Percentiles rank a stretch among this genome's conserved stretches.
Conservation (phyloP, 208 protist species). For the Trypanosoma scelopori region DNA sequence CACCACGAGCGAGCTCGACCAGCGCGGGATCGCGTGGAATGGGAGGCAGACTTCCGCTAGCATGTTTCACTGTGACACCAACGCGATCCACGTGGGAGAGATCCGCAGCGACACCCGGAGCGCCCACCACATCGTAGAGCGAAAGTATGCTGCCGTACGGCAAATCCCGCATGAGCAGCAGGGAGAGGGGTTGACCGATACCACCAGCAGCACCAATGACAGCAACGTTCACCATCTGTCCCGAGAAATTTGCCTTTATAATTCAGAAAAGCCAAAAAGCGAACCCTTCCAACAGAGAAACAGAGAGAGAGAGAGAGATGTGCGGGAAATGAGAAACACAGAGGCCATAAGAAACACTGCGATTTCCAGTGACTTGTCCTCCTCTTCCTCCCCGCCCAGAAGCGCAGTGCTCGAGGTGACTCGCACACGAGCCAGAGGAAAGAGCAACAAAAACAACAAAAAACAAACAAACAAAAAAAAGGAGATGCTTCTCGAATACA, state of each 20-base stretch:
- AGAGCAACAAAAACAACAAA: too few relatives aligned
- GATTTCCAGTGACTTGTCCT: not conserved
- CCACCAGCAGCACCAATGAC: constrained; percentile 88
- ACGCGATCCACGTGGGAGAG: constrained; percentile 90
- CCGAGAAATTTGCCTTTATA: not conserved
- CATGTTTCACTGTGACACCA: constrained; percentile 77
- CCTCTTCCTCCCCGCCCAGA: too few relatives aligned
- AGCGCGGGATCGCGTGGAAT: constrained; percentile 72
- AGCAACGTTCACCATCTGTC: constrained; percentile 81
- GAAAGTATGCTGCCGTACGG: constrained; percentile 84
- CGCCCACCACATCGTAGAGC: constrained; percentile 90
- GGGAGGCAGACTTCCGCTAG: constrained; percentile 57
- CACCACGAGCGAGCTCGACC: constrained; percentile 63
- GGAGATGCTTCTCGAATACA: too few relatives aligned
- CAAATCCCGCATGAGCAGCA: constrained; percentile 76
- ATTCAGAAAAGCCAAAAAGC: not conserved
- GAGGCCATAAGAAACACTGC: not conserved
- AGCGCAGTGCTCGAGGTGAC: too few relatives aligned
- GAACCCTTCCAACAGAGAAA: constrained; percentile 1
- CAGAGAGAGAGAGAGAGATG: not conserved
- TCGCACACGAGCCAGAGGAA: too few relatives aligned
- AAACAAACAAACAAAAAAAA: too few relatives aligned
- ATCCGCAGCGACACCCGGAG: constrained; percentile 94
- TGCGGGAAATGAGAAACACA: constrained; percentile 4
- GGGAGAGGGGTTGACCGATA: constrained; percentile 88